phyloP scores from a whole-genome alignment of 2,329 filamentous ascomycete genomes.

The Phyllosticta citribraziliensis region DNA sequence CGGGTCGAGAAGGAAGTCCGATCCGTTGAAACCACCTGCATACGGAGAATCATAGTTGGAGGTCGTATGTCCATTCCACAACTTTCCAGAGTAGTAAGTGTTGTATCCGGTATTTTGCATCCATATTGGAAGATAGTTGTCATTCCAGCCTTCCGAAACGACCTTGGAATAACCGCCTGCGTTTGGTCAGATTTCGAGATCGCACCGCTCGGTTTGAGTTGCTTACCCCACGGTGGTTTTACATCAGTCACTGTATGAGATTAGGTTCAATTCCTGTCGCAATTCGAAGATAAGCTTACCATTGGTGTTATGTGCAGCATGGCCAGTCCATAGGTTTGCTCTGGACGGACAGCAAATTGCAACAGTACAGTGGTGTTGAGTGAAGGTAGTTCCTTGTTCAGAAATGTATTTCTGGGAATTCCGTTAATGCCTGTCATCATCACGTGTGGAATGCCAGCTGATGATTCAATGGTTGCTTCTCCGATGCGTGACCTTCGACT shows the following conservation, averaged over 20 bases:
- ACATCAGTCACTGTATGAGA: constrained; percentile 42
- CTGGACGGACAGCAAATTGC: constrained; percentile 59
- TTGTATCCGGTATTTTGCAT: constrained; percentile 59
- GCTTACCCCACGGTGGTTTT: constrained; percentile 37
- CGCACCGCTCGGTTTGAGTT: neutral
- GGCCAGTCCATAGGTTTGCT: constrained; percentile 56
- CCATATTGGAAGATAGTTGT: constrained; percentile 61
- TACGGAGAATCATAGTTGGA: constrained; percentile 51
- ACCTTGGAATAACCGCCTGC: constrained; percentile 54
- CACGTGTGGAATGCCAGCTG: neutral
- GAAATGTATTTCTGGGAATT: constrained; percentile 38
- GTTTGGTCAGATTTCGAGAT: neutral
- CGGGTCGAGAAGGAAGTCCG: constrained; percentile 49
- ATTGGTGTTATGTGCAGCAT: constrained; percentile 60
- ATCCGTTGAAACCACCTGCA: constrained; percentile 50
- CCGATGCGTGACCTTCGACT: neutral
- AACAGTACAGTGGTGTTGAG: constrained; percentile 56
- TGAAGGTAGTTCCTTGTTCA: constrained; percentile 49
- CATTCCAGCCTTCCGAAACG: constrained; percentile 52
- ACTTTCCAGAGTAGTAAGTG: constrained; percentile 65
- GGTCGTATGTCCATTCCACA: constrained; percentile 56
- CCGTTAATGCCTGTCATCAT: neutral
- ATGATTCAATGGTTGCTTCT: neutral
- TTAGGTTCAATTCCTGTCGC: neutral
- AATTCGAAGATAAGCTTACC: constrained; percentile 16